Evolutionary conservation across 768 basidiomycete species (phyloP), one percentile per base, ranked within the genome.

Genomic region (Lactarius pseudohatsudake): DNA sequence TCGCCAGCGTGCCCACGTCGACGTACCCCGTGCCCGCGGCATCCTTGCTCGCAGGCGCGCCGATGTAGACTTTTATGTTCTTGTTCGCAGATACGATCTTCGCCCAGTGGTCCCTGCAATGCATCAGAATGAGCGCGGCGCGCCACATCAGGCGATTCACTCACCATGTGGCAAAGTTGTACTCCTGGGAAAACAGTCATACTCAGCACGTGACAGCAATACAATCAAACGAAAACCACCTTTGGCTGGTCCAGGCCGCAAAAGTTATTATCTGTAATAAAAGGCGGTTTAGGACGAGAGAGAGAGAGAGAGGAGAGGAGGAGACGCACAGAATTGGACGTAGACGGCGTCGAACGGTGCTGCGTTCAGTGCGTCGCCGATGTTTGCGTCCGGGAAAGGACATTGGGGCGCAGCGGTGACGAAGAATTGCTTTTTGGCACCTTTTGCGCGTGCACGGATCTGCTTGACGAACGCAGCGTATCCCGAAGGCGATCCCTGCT

Each of bases 321-420:
- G 56, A 7, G n/a, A 34, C 76, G 32, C 60, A 79, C 79, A 87
- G 72, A 88, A 87, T 71, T 86, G 85, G 30, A 77, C 74, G 64
- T 78, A 80, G 36, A 81, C 72, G 20, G 77, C 77, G 64, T 80
- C 80, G 70, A 80, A 80, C 16, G 65, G 60, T 1, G 76, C 77
- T 3, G 67, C 70, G 59, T 79, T 77, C 32, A 80, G 62, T 3
- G 74, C 74, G 22, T 64, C 45, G 9, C 76, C 76, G n/a, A 80
- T 70, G 22, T 72, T 70, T 15, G 77, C 74, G 64, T 79, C 79
- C 2, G 79, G 78, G 64, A 74, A 79, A 5, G 73, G 72, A 58
- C 79, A 80, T 68, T 81, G 79, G 15, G 78, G 80, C 6, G 80
- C 78, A 18, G 76, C 79, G 3, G 78, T 77, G 32, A 77, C 64